Evolutionary conservation across 352 stramenopile species (phyloP).

Genomic region (Lagenidium sp.): DNA sequence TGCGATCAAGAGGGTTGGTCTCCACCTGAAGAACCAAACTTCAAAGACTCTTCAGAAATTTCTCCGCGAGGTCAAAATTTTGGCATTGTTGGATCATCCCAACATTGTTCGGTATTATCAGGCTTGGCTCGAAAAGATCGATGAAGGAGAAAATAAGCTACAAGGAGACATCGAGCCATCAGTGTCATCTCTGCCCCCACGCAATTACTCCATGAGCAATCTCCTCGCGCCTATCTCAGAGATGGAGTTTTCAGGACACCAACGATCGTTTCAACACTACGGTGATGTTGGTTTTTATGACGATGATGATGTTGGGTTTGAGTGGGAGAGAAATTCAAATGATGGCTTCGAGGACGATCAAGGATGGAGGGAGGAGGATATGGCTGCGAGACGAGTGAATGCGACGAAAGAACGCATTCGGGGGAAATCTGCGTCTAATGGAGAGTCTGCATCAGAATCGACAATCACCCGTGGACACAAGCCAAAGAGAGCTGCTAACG

Average conservation of each 20-base stretch:
- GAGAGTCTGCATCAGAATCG: too few relatives aligned
- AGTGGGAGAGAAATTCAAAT: conserved; percentile 62
- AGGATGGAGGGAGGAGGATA: conserved; percentile 40
- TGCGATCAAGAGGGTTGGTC: conserved; percentile 88
- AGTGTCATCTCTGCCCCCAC: conserved; percentile 10
- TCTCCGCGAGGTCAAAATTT: conserved; percentile 89
- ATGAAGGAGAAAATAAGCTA: conserved; percentile 21
- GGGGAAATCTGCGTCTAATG: too few relatives aligned
- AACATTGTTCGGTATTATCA: conserved; percentile 93
- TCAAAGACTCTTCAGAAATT: conserved; percentile 91
- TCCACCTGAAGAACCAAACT: conserved; percentile 79
- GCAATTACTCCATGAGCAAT: conserved; percentile 70
- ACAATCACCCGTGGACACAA: too few relatives aligned
- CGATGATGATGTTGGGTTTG: conserved; percentile 61
- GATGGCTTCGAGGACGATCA: conserved; percentile 21
- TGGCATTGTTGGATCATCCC: conserved; percentile 87
- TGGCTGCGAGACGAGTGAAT: too few relatives aligned
- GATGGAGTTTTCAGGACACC: conserved; percentile 49
- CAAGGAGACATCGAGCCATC: neutral
- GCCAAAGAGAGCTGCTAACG: too few relatives aligned
- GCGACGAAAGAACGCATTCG: too few relatives aligned
- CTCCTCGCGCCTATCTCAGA: conserved; percentile 58
- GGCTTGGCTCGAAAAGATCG: conserved; percentile 85
- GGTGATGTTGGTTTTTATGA: conserved; percentile 39
- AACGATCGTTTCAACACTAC: conserved; percentile 24